Base-by-base conservation (phyloP, 2,329 filamentous ascomycete species). In the Hypoxylon sp. region DNA sequence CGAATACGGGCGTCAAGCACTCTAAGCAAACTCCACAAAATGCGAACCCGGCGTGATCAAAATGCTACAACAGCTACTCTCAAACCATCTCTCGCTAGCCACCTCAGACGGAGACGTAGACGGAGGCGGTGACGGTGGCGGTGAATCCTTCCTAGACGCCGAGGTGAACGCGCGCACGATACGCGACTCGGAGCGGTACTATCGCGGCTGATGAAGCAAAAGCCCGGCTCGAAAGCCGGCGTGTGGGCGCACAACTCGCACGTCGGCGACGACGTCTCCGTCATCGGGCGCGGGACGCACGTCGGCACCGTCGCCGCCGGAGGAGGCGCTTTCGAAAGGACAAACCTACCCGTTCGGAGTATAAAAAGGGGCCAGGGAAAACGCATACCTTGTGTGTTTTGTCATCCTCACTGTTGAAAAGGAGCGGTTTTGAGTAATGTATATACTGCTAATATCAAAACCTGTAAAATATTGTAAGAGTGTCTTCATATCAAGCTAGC, bases 231-330 rank as follows among this genome's bases (percentile, higher is more conserved):
- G 7, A 80, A 79, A 51, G 77, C 75, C 0, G 71, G 81, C 3
- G 74, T 81, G 7, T 82, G 78, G 78, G 78, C 78, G 17, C 78
- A 80, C 56, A 80, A 79, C 51, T 77, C 73, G 38, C 78, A 81
- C 38, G 63, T 79, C 7, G 78, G 78, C n/a, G 47, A 26, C 13
- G 40, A 42, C 15, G 52, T 57, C 9, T 43, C 52, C 11, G 26
- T 52, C 17, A 59, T 67, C 40, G 78, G 78, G 7, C 79, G 75
- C 45, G 71, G 75, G 4, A 78, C 76, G 3, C 73, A 81, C 57
- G 73, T 70, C 0, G 79, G 79, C 3, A 80, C 77, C 0, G 78
- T 81, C 2, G 78, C 78, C 0, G 78, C 79, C 77, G 1, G 61
- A 63, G 15, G 73, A 73, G 9, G 55, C 71, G 0, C 56, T 77